Percentiles rank a stretch among this genome's conserved stretches.
phyloP scores from a whole-genome alignment of 495 filamentous ascomycete genomes.

The Penicillium malachiteum region DNA sequence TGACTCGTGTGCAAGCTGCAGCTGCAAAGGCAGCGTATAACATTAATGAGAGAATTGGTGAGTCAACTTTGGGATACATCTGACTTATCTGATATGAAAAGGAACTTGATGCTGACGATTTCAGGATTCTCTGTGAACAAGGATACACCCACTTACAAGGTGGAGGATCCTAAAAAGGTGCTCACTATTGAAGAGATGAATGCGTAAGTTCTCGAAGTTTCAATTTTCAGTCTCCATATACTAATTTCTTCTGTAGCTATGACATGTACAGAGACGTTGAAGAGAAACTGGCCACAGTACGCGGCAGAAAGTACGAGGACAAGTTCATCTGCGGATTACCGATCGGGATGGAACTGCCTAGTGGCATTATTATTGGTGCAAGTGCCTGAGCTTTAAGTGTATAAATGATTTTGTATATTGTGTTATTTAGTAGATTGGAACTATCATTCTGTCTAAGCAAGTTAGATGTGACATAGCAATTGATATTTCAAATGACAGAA shows the following conservation, averaged over 20 bases:
- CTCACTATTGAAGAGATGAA: conserved; percentile 57
- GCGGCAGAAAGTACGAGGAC: conserved; percentile 20
- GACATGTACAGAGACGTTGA: conserved; percentile 52
- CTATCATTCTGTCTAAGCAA: too few species aligned
- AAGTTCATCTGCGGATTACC: conserved; percentile 38
- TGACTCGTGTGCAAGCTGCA: conserved; percentile 43
- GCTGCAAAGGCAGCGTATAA: conserved; percentile 49
- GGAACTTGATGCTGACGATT: background rate
- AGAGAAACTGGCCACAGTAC: conserved; percentile 30
- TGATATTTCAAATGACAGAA: too few species aligned
- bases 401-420: background rate
- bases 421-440: too few species aligned
- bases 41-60: conserved; percentile 51
- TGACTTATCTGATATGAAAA: background rate
- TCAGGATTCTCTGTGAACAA: conserved; percentile 49
- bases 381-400: background rate
- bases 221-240: background rate
- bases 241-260: conserved; percentile 32
- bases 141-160: conserved; percentile 41
- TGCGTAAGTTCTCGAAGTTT: conserved; percentile 28
- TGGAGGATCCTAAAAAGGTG: conserved; percentile 45
- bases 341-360: conserved; percentile 38
- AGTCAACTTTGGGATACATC: conserved; percentile 3
- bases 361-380: conserved; percentile 31
- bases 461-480: too few species aligned